phyloP scores from a whole-genome alignment of 2,329 filamentous ascomycete species.

The Trichoderma afroharzianum region DNA sequence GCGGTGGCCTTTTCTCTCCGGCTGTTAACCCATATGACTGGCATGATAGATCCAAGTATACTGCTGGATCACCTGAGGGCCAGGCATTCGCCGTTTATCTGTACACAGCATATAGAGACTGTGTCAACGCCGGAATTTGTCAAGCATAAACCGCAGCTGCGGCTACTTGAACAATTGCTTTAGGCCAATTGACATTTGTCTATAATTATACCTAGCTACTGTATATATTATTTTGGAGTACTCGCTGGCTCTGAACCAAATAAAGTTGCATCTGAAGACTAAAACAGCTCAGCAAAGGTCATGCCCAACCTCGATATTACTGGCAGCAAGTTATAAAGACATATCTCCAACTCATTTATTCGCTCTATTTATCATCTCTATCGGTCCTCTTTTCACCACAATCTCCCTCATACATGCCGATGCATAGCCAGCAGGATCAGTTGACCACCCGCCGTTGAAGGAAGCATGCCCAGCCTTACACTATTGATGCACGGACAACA shows the following conservation, averaged over 20 bases:
- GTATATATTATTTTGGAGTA: background rate
- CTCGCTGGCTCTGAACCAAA: background rate
- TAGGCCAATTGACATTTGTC: background rate
- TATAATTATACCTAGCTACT: background rate
- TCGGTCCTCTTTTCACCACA: background rate
- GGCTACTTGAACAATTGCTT: background rate
- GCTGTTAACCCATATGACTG: conserved; percentile 18
- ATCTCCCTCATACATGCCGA: background rate
- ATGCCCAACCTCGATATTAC: background rate
- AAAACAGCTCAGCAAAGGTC: background rate
- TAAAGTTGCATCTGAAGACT: background rate
- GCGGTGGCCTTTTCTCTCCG: conserved; percentile 8
- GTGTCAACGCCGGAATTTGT: conserved; percentile 8
- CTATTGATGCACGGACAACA: background rate
- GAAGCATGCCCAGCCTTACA: background rate
- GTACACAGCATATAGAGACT: conserved; percentile 19
- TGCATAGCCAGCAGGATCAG: background rate
- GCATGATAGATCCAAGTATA: conserved; percentile 16
- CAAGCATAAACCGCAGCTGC: background rate
- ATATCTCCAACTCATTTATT: background rate
- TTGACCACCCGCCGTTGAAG: background rate
- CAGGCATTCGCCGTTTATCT: conserved; percentile 18
- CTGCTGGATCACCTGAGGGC: conserved; percentile 17
- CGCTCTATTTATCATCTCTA: background rate
- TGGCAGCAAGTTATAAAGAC: background rate